phyloP scores from a whole-genome alignment of 495 filamentous ascomycete species.

The Aspergillus haitiensis region DNA sequence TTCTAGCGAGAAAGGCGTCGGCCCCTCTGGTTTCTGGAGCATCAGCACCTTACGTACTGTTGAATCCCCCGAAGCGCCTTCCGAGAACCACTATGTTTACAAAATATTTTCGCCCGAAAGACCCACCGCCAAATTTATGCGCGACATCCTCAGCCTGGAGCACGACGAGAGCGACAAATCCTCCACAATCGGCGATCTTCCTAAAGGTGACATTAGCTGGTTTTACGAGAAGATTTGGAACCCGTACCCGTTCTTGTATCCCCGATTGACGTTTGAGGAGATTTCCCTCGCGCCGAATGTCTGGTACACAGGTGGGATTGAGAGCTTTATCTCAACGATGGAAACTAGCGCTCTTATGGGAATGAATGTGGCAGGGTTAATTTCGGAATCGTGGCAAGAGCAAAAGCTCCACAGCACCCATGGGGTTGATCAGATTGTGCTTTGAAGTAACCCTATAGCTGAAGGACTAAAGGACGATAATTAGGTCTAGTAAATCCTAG shows the following conservation, averaged over 20 bases:
- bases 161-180: slow-evolving; percentile 18
- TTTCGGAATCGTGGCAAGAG: slow-evolving; percentile 62
- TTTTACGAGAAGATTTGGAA: slow-evolving; percentile 74
- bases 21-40: slow-evolving; percentile 78
- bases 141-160: slow-evolving; percentile 40
- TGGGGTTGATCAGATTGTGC: too few relatives aligned
- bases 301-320: slow-evolving; percentile 92
- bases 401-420: not conserved
- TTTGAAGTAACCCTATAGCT: too few relatives aligned
- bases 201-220: slow-evolving; percentile 67
- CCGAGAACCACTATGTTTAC: slow-evolving; percentile 74
- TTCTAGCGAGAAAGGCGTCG: slow-evolving; percentile 56
- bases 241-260: slow-evolving; percentile 79
- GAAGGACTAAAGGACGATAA: too few relatives aligned
- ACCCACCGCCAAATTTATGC: slow-evolving; percentile 63
- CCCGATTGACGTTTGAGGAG: slow-evolving; percentile 86
- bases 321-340: slow-evolving; percentile 96
- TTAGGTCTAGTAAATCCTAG: not conserved
- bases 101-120: slow-evolving; percentile 88
- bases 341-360: slow-evolving; percentile 96
- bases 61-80: slow-evolving; percentile 36
- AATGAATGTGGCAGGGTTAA: slow-evolving; percentile 82
- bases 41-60: slow-evolving; percentile 74
- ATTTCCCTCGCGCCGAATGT: slow-evolving; percentile 60
- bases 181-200: slow-evolving; percentile 37